phyloP scores from a whole-genome alignment of 2,329 filamentous ascomycete species.

The Phyllosticta citrichinensis region DNA sequence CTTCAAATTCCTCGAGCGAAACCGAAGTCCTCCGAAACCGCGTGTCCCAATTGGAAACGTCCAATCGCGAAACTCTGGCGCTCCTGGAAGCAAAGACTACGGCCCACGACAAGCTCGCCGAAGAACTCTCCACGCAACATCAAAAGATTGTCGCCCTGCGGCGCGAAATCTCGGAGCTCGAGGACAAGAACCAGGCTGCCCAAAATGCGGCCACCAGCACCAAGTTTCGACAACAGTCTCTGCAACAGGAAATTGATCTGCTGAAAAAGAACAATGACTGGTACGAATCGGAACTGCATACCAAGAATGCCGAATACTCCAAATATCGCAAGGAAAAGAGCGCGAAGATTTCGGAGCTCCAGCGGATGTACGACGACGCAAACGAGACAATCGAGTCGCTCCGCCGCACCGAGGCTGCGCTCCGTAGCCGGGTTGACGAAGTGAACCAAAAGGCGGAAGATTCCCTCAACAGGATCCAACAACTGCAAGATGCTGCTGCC shows the following conservation, averaged over 20 bases:
- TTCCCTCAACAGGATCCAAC: slow-evolving; percentile 68
- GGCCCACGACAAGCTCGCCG: slow-evolving; percentile 73
- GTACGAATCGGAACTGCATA: slow-evolving; percentile 85
- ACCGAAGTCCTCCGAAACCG: slow-evolving; percentile 69
- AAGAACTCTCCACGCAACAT: slow-evolving; percentile 81
- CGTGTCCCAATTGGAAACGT: slow-evolving; percentile 77
- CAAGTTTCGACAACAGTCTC: slow-evolving; percentile 80
- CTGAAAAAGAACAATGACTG: slow-evolving; percentile 87
- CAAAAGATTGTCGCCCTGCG: slow-evolving; percentile 76
- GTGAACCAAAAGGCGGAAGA: slow-evolving; percentile 82
- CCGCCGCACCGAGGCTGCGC: slow-evolving; percentile 66
- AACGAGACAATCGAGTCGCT: slow-evolving; percentile 66
- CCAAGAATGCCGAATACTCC: slow-evolving; percentile 74
- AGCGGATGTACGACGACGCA: slow-evolving; percentile 80
- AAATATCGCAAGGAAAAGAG: slow-evolving; percentile 94
- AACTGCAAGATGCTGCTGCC: slow-evolving; percentile 72
- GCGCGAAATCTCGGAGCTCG: slow-evolving; percentile 69
- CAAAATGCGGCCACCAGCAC: slow-evolving; percentile 70
- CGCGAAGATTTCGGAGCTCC: slow-evolving; percentile 75
- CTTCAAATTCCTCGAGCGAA: slow-evolving; percentile 61
- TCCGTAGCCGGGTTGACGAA: slow-evolving; percentile 73
- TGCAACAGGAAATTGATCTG: slow-evolving; percentile 83
- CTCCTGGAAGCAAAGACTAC: slow-evolving; percentile 84
- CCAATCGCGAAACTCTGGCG: slow-evolving; percentile 81
- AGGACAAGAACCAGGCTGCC: slow-evolving; percentile 74